phyloP scores from a whole-genome alignment of 2,329 filamentous ascomycete genomes.

The Seiridium cupressi region DNA sequence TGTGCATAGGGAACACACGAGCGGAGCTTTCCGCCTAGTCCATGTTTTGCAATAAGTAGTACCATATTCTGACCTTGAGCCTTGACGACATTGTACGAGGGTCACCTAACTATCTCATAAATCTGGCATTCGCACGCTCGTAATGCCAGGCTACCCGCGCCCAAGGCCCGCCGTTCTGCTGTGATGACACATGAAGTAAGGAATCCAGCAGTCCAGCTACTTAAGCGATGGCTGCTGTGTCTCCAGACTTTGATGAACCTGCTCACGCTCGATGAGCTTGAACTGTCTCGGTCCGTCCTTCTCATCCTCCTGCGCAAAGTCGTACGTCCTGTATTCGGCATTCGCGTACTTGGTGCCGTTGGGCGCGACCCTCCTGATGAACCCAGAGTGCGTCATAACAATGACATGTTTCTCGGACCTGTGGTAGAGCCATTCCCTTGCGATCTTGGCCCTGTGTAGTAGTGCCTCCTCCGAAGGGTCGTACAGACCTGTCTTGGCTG shows the following conservation, averaged over 20 bases:
- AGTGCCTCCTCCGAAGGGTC: constrained; percentile 25
- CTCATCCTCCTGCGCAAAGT: constrained; percentile 12
- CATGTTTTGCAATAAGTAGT: too few species aligned
- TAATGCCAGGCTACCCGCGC: too few species aligned
- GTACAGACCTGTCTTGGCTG: constrained; percentile 29
- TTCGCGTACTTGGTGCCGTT: constrained; percentile 24
- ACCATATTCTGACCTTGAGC: too few species aligned
- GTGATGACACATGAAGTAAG: too few species aligned
- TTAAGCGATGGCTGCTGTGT: not conserved
- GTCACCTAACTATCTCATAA: too few species aligned
- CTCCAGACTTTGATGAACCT: not conserved
- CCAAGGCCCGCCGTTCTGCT: too few species aligned
- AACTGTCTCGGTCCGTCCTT: not conserved
- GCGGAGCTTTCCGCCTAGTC: too few species aligned
- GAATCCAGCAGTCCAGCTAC: not conserved
- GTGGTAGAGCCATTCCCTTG: constrained; percentile 25
- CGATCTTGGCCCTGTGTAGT: constrained; percentile 20
- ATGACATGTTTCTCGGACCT: constrained; percentile 26
- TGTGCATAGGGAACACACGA: too few species aligned
- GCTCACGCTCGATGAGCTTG: not conserved
- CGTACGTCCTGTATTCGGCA: constrained; percentile 26
- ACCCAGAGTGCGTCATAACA: constrained; percentile 30
- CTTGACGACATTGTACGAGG: too few species aligned
- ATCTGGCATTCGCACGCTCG: too few species aligned
- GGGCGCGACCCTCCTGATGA: constrained; percentile 23